Base-by-base conservation (phyloP, 495 filamentous ascomycete genomes). In the Halenospora varia region DNA sequence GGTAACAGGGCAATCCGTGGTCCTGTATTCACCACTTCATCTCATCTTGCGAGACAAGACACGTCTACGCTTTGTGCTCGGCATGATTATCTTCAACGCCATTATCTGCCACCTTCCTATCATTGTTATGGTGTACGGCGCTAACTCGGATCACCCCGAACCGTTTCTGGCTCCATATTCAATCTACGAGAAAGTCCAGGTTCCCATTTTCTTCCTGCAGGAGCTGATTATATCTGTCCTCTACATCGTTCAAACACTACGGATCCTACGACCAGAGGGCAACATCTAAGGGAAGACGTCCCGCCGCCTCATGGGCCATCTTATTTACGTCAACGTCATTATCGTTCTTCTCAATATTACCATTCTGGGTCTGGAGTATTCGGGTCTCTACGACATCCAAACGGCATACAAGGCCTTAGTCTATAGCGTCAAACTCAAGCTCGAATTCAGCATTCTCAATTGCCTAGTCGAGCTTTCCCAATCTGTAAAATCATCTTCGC, bases 11-110 rank as follows among this genome's bases (percentile, higher is more conserved):
- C 84, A 87, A 66, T 82, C 82, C 3, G 62, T 88, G 41, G 84
- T 88, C 11, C 73, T 88, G 17, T 88, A 83, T 70, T 88, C 84
- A 2, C 78, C 85, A 17, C 75, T 88, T 3, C 82, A 87, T 60
- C 70, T 87, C 46, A 73, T 88, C 40, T 67, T 81, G 25, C 70
- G 70, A 22, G 77, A 81, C 24, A 70, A 70, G 15, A 70, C 68
- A 22, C 62, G 75, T n/a, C 71, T 86, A 2, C 75, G 78, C 19
- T 68, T 70, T 25, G 75, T 87, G 0, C 71, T 83, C 15, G 64
- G 52, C 53, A 85, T 86, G 80, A 86, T 88, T 60, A 67, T 84
- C 11, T 47, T 80, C 66, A 71, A 86, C 68, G 81, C 73, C 9
- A 22, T 81, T 39, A 55, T 80, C 22, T 69, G 82, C 10, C 83